Evolutionary conservation across 2,329 filamentous ascomycete species (phyloP).

Genomic region (Colletotrichum musae): DNA sequence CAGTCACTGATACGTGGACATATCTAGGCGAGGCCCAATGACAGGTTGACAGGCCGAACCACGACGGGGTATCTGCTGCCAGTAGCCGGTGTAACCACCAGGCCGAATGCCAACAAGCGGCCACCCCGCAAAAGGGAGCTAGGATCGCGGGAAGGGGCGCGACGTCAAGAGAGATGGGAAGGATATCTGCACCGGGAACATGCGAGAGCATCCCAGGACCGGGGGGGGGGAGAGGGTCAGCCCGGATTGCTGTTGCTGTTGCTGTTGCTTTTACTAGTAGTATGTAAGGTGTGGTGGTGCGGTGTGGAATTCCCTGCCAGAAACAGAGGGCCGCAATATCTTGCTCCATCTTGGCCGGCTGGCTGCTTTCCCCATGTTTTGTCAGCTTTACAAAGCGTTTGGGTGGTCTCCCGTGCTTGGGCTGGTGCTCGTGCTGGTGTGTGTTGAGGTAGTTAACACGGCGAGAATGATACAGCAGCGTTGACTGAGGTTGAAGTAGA

Average conservation of each 20-base stretch:
- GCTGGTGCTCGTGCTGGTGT: background rate
- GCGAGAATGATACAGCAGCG: slow-evolving; percentile 4
- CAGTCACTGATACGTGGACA: slow-evolving; percentile 22
- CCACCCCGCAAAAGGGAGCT: slow-evolving; percentile 19
- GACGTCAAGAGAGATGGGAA: slow-evolving; percentile 22
- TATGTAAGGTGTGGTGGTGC: background rate
- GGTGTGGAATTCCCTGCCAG: slow-evolving; percentile 18
- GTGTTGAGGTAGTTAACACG: background rate
- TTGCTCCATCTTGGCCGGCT: slow-evolving; percentile 56
- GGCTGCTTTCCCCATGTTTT: slow-evolving; percentile 29
- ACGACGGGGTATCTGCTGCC: slow-evolving; percentile 24
- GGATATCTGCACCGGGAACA: slow-evolving; percentile 6
- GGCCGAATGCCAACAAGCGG: slow-evolving; percentile 17
- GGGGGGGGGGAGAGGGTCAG: background rate
- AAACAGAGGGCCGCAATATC: slow-evolving; percentile 51
- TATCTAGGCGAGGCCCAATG: slow-evolving; percentile 16
- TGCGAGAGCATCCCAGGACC: slow-evolving; percentile 1
- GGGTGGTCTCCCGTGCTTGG: background rate
- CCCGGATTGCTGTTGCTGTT: slow-evolving; percentile 2
- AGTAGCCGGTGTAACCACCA: slow-evolving; percentile 34
- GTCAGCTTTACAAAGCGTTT: slow-evolving; percentile 40
- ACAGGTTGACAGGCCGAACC: slow-evolving; percentile 12
- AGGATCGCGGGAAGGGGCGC: slow-evolving; percentile 22
- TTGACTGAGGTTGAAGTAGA: slow-evolving; percentile 38
- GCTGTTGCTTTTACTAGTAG: too few relatives aligned